These are phyloP conservation scores for Saccharum hybrid DNA, from an alignment of 202 grass and related monocot species.

Conservation along the genomic window DNA sequence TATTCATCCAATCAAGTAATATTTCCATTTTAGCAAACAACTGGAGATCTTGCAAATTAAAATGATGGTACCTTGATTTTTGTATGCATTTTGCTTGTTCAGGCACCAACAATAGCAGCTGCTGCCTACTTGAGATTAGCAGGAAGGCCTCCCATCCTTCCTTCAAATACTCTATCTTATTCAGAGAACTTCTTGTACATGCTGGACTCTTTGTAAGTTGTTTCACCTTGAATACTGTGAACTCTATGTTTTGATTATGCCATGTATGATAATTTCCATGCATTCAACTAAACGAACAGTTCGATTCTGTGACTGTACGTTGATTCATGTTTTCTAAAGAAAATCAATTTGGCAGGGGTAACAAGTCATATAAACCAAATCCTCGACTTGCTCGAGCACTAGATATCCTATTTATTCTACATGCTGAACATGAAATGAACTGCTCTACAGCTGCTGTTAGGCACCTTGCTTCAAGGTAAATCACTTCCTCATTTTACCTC, in stretches of 20 bases:
- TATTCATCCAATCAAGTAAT: not conserved
- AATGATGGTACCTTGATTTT: slow-evolving; percentile 16
- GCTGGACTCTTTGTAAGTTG: slow-evolving; percentile 92
- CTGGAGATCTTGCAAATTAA: slow-evolving; percentile 9
- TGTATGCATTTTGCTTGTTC: slow-evolving; percentile 1
- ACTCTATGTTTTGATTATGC: not conserved
- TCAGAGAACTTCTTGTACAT: slow-evolving; percentile 96
- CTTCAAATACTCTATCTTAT: slow-evolving; percentile 84
- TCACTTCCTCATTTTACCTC: slow-evolving; percentile 6
- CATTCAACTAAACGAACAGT: not conserved
- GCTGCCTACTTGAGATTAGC: slow-evolving; percentile 91
- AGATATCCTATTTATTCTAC: slow-evolving; percentile 96
- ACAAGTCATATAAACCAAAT: slow-evolving; percentile 81
- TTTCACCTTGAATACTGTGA: slow-evolving; percentile 3
- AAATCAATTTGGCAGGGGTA: slow-evolving; percentile 53
- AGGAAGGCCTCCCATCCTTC: slow-evolving; percentile 81
- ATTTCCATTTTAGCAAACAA: not conserved
- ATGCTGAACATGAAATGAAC: slow-evolving; percentile 99
- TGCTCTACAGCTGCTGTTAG: slow-evolving; percentile 93
- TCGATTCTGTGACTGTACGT: not conserved
- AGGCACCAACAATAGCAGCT: slow-evolving; percentile 87
- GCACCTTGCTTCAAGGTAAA: slow-evolving; percentile 97
- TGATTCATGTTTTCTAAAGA: slow-evolving; percentile 24
- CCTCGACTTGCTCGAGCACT: slow-evolving; percentile 76
- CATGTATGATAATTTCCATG: slow-evolving; percentile 11